Evolutionary conservation across 2,329 filamentous ascomycete species (phyloP), one percentile per base, ranked within the genome.

Genomic region (Colletotrichum eremochloae): DNA sequence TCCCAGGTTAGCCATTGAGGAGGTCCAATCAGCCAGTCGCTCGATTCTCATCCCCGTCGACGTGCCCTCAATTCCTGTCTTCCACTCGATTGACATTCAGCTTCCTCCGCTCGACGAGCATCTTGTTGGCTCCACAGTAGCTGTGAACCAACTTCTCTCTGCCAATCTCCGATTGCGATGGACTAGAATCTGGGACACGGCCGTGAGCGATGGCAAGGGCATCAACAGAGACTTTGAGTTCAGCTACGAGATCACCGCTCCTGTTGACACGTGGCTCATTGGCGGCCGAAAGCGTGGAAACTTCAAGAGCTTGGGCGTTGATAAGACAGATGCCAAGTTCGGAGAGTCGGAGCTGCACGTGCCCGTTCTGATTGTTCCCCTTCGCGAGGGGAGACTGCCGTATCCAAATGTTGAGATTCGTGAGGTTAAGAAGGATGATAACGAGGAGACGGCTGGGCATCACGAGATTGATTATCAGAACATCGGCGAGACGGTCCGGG

Each of bases 21-120:
- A 84, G 52, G 78, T 81, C 36, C 62, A 76, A 9, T 79, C 76
- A 14, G 48, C 68, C 6, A 65, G 81, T 31, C 87, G 88, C 29
- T 91, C 90, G 15, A 95, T 99, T 76, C 86, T 93, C 40, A 97
- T 99, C 65, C 94, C 95, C 0, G 95, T 99, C 18, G 94, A 97
- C 71, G 90, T 99, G 1, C 96, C 96, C 0, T 91, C 92, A 1
- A 87, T 97, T 2, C 90, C 94, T 60, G 89, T 97, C 29, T 89
- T 98, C 0, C 93, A 97, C 81, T 97, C 93, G 0, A 92, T 93
- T 3, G 90, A 93, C 64, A 87, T 96, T 38, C 82, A 85, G 70
- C 79, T 72, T 46, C 77, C 71, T 77, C 72, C 38, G 15, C 68
- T 24, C 74, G 78, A 38, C 20, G 50, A 71, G 29, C 50, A 58